Evolutionary conservation across 2,329 filamentous ascomycete species (phyloP), one percentile per base, ranked within the genome.

Genomic region (Ascocoryne sarcoides): DNA sequence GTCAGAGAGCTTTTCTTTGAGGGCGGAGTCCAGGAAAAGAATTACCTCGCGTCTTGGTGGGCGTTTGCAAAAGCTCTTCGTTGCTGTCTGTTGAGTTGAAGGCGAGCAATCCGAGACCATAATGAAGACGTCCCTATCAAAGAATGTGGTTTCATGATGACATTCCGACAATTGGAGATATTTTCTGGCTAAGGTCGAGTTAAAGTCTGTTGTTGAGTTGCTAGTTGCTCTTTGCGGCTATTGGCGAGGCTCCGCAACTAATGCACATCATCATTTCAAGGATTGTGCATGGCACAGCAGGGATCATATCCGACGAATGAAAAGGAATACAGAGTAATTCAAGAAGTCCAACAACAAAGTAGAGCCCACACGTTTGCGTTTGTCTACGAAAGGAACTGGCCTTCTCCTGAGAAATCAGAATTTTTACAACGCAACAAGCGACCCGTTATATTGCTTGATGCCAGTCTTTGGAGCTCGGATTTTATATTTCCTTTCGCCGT

Each of bases 131-230:
- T 26, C 23, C 7, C 7, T 12, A 26, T 26, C 23, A 10, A n/a
- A 18, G 20, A 9, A 20, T 5, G 26, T 46, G 40, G 37, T 18
- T 45, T 57, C 54, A 57, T 56, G 26, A 46, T 57, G 33, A 47
- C 47, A 55, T 56, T 20, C 35, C 46, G 44, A 30, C 19, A 10
- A n/a, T 20, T n/a, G n/a, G 4, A 18, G 8, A 7, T 26, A 19
- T n/a, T 21, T 15, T 8, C 12, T 10, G 18, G 7, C 26, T 28
- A 31, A 10, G 9, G 10, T 10, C 9, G 28, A 15, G 16, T 20
- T 21, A 15, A 15, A 15, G 29, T 20, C 33, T 34, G 35, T 37
- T 32, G 35, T 35, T 12, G 20, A 21, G 21, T 14, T 32, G 15
- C 18, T 32, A 32, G 12, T 17, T 17, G 30, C 30, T 14, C 30